Conservation (phyloP, 2,329 filamentous ascomycete species). For the Aureobasidium uvarum region DNA sequence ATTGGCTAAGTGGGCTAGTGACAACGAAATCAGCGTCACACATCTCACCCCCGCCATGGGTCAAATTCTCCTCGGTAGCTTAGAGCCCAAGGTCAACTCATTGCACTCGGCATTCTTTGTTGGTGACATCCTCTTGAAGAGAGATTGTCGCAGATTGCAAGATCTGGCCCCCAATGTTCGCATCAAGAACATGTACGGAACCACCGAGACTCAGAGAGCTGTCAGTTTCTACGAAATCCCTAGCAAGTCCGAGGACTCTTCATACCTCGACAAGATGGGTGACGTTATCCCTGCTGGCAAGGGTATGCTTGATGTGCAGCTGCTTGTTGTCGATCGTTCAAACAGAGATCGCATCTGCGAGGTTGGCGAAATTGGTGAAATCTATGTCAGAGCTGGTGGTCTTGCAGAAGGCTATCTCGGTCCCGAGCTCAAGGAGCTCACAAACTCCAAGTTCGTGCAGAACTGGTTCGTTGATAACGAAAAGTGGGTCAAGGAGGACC, state of each 20-base stretch:
- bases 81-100: slow-evolving; percentile 62
- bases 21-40: slow-evolving; percentile 70
- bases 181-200: slow-evolving; percentile 85
- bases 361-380: slow-evolving; percentile 79
- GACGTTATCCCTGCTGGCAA: slow-evolving; percentile 79
- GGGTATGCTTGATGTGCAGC: slow-evolving; percentile 86
- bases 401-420: slow-evolving; percentile 78
- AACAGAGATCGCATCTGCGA: slow-evolving; percentile 68
- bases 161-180: slow-evolving; percentile 69
- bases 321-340: slow-evolving; percentile 74
- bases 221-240: slow-evolving; percentile 82
- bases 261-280: slow-evolving; percentile 62
- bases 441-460: slow-evolving; percentile 70
- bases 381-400: slow-evolving; percentile 78
- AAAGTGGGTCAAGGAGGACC: slow-evolving; percentile 65
- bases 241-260: slow-evolving; percentile 61
- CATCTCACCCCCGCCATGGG: slow-evolving; percentile 97
- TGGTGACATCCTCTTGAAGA: slow-evolving; percentile 82
- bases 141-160: slow-evolving; percentile 75
- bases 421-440: slow-evolving; percentile 58
- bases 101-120: slow-evolving; percentile 86
- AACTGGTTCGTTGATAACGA: slow-evolving; percentile 84
- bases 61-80: slow-evolving; percentile 81
- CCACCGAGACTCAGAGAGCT: slow-evolving; percentile 77
- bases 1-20: slow-evolving; percentile 83